Conservation (phyloP, 2,329 filamentous ascomycete genomes). For the Annulohypoxylon truncatum region DNA sequence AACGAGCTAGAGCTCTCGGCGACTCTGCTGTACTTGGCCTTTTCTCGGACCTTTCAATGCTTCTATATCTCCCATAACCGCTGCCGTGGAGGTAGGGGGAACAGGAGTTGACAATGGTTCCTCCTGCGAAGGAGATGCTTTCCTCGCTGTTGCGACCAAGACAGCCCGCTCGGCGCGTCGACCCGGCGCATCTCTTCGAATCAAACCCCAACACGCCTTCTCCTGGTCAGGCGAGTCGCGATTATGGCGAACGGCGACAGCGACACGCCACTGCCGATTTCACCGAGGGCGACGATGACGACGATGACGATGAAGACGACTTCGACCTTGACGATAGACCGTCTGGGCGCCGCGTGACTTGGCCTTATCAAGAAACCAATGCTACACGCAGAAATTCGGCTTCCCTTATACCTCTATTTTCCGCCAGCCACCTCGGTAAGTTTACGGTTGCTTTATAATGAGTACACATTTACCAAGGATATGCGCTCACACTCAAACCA, state of each 20-base stretch:
- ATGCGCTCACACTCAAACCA: slow-evolving; percentile 50
- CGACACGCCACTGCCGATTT: slow-evolving; percentile 73
- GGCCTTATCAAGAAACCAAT: slow-evolving; percentile 55
- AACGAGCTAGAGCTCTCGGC: slow-evolving; percentile 10
- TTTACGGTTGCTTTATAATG: not conserved
- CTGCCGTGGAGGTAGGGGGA: slow-evolving; percentile 39
- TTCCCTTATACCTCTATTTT: slow-evolving; percentile 78
- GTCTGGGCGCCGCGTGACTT: slow-evolving; percentile 41
- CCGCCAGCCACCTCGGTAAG: slow-evolving; percentile 79
- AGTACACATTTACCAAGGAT: not conserved
- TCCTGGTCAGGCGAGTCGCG: slow-evolving; percentile 46
- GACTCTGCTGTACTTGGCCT: slow-evolving; percentile 13
- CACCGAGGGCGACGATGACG: slow-evolving; percentile 70
- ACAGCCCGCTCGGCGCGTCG: slow-evolving; percentile 41
- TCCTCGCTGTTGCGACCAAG: slow-evolving; percentile 48
- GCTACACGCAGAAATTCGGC: slow-evolving; percentile 46
- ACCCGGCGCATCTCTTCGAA: slow-evolving; percentile 41
- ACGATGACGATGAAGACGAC: slow-evolving; percentile 47
- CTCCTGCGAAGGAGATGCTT: slow-evolving; percentile 49
- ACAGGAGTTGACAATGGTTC: slow-evolving; percentile 40
- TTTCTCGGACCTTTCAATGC: slow-evolving; percentile 31
- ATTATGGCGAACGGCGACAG: slow-evolving; percentile 55
- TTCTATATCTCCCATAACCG: slow-evolving; percentile 34
- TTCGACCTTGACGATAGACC: slow-evolving; percentile 45
- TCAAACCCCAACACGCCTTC: slow-evolving; percentile 45